Evolutionary conservation across 2,329 filamentous ascomycete species (phyloP), one percentile per base, ranked within the genome.

Genomic region (Pseudogymnoascus sp.): DNA sequence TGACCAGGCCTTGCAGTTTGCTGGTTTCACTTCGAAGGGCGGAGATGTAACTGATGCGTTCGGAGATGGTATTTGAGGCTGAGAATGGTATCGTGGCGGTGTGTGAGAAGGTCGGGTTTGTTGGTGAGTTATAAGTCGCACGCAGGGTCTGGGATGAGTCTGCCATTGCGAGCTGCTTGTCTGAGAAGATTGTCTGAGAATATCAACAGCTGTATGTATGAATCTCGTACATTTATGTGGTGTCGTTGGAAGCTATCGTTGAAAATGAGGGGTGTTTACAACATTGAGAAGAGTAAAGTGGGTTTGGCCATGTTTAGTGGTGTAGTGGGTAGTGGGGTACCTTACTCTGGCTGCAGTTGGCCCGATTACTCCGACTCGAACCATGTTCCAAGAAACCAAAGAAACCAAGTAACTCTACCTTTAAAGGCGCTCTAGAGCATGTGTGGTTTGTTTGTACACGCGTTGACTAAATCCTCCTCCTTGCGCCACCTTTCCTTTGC

Each of bases 1-100:
- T 93, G 72, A 92, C 78, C 60, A 80, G 77, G 62, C 80, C 80
- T 72, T 92, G 90, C n/a, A 88, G 75, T 7, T 78, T 72, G 1
- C 76, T 72, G 30, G 85, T 78, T n/a, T 83, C 82, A 11, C 75
- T 69, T 55, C 86, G 83, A 9, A 92, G 81, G 25, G 78, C 72
- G 41, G 74, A 70, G 28, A 92, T 82, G 73, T 87, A 89, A 7
- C 76, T 73, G 1, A 81, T 81, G 72, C 85, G 88, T 64, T 81
- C 78, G 60, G 76, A 64, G 60, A 78, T 73, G 30, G 76, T 68
- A 41, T 76, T 64, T 11, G 71, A 65, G 55, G 71, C 49, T 3
- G 77, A 75, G 6, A 73, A 65, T 9, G 73, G 69, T 64, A 82
- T 69, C 58, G 69, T 61, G 22, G 73, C 72, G 14, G 74, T 68